A percentile compares a stretch with the other conserved stretches of the same genome.
Conservation (phyloP, 2,329 filamentous ascomycete genomes). For the Colletotrichum phormii region DNA sequence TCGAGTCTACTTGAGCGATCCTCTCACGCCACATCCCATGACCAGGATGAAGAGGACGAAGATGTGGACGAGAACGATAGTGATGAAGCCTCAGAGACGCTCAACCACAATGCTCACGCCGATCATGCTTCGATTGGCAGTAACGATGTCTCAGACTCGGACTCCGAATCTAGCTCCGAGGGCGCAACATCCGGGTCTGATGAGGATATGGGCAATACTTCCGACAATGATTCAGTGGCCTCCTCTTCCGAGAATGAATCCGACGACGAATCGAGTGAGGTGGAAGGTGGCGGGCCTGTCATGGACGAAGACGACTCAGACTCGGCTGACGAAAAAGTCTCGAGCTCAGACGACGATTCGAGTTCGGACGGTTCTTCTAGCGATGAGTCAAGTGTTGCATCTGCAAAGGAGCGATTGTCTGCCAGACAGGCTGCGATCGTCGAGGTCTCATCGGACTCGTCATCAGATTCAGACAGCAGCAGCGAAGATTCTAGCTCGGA, state of each 20-base stretch:
- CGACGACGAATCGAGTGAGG: neutral
- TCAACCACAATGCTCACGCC: slow-evolving; percentile 9
- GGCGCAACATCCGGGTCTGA: neutral
- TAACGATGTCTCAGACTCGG: slow-evolving; percentile 37
- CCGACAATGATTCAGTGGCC: neutral
- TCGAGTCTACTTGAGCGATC: neutral
- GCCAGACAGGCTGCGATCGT: neutral
- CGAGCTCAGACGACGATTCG: slow-evolving; percentile 19
- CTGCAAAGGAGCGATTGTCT: neutral
- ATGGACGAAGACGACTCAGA: neutral
- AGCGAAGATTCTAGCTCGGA: slow-evolving; percentile 42
- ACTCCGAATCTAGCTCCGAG: slow-evolving; percentile 48
- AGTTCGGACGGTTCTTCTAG: slow-evolving; percentile 30
- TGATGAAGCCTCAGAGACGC: neutral
- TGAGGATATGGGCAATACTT: neutral
- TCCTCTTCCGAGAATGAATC: neutral
- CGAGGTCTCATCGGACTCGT: slow-evolving; percentile 19
- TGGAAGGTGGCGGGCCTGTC: neutral
- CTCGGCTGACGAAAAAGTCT: neutral
- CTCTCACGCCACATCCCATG: neutral
- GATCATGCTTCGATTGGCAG: slow-evolving; percentile 35
- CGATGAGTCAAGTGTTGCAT: slow-evolving; percentile 20
- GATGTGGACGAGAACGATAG: neutral
- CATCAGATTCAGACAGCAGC: slow-evolving; percentile 22
- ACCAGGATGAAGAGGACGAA: neutral